Base-by-base conservation (phyloP, 768 basidiomycete genomes). In the Cubamyces lactineus region DNA sequence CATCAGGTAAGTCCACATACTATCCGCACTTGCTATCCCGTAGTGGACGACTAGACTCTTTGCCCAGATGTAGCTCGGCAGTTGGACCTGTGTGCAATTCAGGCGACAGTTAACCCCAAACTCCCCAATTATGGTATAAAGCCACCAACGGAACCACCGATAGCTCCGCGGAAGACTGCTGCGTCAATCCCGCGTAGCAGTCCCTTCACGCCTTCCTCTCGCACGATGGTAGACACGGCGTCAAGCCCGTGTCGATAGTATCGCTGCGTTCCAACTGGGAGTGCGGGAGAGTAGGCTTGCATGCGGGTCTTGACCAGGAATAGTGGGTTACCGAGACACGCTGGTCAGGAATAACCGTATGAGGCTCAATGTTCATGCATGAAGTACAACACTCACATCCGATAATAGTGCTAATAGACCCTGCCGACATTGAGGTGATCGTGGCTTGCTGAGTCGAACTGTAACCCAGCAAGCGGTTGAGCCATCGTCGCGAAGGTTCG, bases 281-380 rank as follows among this genome's bases (percentile, higher is more conserved):
- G 81, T 41, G 87, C 86, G 7, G 96, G 95, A 0, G 96, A 98
- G 76, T 94, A 99, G 28, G 97, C 90, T 82, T 99, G 97, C 91
- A 99, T 98, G 47, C 97, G 86, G 5, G 97, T 97, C 77, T 99
- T 99, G 72, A 99, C 86, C 58, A 99, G 79, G 76, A 96, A 99
- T 12, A 97, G 76, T 0, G 95, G 95, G 73, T 93, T 96, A 42
- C 94, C 95, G 45, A 95, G 75, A n/a, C n/a, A n/a, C n/a, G 53
- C 82, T 80, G 0, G 91, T 91, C 91, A 60, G 17, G 51, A n/a
- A 23, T 8, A 8, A 30, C n/a, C n/a, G n/a, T n/a, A n/a, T n/a
- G n/a, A 8, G 21, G 9, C 12, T 16, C 16, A 15, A 9, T 30
- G 42, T 38, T 19, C 23, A 6, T 16, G 47, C 17, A 16, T 21